Conservation (phyloP, 768 basidiomycete genomes). For the Boletus vermiculosoides region DNA sequence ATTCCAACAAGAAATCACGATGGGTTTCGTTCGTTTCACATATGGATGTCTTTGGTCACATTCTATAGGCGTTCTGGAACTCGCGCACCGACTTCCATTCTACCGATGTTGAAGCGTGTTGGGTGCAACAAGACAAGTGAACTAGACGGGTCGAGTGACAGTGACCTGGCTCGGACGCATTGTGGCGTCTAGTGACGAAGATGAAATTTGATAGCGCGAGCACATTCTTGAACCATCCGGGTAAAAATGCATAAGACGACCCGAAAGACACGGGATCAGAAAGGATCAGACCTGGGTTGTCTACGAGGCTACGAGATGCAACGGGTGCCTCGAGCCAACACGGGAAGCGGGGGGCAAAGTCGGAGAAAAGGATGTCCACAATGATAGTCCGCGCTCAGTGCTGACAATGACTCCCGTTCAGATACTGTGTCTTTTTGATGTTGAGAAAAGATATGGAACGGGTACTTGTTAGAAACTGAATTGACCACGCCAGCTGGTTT, state of each 20-base stretch:
- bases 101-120: neutral
- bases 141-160: neutral
- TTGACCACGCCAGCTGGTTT: conserved; percentile 12
- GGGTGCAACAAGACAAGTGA: neutral
- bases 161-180: neutral
- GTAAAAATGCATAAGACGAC: neutral
- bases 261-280: neutral
- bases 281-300: conserved; percentile 1
- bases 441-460: conserved; percentile 4
- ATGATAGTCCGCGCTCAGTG: neutral
- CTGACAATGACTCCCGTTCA: neutral
- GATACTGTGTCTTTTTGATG: neutral
- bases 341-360: neutral
- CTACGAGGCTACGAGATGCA: neutral
- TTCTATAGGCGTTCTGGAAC: neutral
- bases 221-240: neutral
- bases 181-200: neutral
- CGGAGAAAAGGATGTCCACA: neutral
- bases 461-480: conserved; percentile 11
- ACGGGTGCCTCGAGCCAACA: neutral
- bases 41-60: neutral
- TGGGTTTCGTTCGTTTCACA: neutral
- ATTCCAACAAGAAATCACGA: neutral
- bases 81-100: conserved; percentile 4
- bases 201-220: neutral